Conservation (phyloP, 2,329 filamentous ascomycete genomes). For the Kalmusia sp. region DNA sequence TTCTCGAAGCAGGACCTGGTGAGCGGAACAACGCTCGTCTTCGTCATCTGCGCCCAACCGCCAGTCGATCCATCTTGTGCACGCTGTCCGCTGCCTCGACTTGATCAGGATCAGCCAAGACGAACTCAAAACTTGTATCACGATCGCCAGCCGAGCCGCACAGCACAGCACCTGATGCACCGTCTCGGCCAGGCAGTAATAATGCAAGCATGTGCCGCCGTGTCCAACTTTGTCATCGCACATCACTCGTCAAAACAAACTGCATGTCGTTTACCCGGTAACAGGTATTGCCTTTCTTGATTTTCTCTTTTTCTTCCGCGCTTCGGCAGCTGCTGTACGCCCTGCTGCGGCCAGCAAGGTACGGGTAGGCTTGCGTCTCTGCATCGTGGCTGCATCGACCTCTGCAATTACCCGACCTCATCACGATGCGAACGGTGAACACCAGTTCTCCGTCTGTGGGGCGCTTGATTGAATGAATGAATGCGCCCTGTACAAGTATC, state of each 20-base stretch:
- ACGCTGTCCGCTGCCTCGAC: constrained; percentile 2
- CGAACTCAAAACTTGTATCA: background rate
- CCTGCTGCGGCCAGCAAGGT: constrained; percentile 14
- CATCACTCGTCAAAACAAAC: constrained; percentile 17
- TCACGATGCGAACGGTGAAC: constrained; percentile 16
- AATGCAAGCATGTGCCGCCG: too few species aligned
- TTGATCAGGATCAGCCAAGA: constrained; percentile 12
- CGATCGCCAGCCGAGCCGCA: constrained; percentile 5
- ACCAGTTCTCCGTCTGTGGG: constrained; percentile 15
- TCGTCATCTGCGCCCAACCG: constrained; percentile 11
- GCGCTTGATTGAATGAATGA: too few species aligned
- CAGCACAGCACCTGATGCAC: constrained; percentile 20
- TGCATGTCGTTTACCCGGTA: constrained; percentile 23
- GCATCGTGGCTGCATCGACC: background rate
- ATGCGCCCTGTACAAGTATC: constrained; percentile 6
- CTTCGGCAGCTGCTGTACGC: constrained; percentile 23
- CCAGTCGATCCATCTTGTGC: constrained; percentile 4
- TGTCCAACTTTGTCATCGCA: constrained; percentile 21
- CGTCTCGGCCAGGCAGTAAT: constrained; percentile 25
- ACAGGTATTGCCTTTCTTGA: too few species aligned
- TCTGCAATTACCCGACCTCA: constrained; percentile 9
- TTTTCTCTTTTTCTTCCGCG: too few species aligned
- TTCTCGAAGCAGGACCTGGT: constrained; percentile 22
- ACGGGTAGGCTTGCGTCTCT: constrained; percentile 17
- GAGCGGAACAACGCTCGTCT: constrained; percentile 13